Evolutionary conservation across 208 protist genomes (phyloP), one percentile per base, ranked within the genome.

Genomic region (Acanthamoeba sp.): DNA sequence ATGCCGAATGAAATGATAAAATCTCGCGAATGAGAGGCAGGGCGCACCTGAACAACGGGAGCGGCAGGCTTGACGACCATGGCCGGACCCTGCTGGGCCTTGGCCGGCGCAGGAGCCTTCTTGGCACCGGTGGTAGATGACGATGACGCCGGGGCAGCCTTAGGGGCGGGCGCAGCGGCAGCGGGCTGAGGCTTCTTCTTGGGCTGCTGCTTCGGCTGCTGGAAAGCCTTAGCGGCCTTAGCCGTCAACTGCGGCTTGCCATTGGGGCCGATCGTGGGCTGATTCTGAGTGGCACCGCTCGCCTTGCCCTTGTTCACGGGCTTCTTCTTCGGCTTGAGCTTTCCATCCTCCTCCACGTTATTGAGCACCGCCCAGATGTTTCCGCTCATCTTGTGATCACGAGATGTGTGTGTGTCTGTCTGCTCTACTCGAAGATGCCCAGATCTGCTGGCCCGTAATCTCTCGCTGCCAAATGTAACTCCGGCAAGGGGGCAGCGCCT

Each of bases 301-400:
- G 16, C 1, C 66, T 38, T 42, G n/a, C 27, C 59, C n/a, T n/a
- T 34, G 20, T n/a, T 48, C 36, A 24, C 69, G 42, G 76, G 76
- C 76, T 85, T 85, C 76, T 85, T 85, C 76, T 85, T 52, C 2
- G 27, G 9, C 76, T 85, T 85, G 42, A 36, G 38, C 76, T 85
- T 85, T 9, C 76, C 76, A 14, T 57, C 76, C 6, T 85, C 76
- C 38, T 85, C 76, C 42, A 85, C 76, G n/a, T 85, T 85, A 22
- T 85, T 85, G 2, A 85, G 76, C 42, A 85, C 76, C 9, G 76
- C 76, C 76, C 76, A 85, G 27, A 59, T 29, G 76, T 85, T 85
- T 5, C 42, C 38, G 45, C 76, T 85, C 76, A 85, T 85, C 10
- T 85, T 85, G 42, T 85, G 38, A 7, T 27, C 27, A 7, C 27